Evolutionary conservation across 441 rosid species (phyloP), one percentile per base, ranked within the genome.

Genomic region (Pelargonium australe): DNA sequence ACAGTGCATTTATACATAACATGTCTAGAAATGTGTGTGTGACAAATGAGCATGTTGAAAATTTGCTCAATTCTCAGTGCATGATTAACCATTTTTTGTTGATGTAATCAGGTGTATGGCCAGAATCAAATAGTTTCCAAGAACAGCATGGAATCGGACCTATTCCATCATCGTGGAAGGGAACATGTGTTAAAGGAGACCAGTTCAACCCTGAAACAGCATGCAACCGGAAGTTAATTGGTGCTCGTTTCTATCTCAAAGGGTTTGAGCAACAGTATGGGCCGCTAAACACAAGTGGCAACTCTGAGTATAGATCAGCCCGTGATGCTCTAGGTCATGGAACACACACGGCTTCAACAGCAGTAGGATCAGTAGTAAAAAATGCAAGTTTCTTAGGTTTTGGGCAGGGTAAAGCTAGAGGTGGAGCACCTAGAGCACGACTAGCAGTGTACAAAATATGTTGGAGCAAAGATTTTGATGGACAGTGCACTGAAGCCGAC

Each of bases 351-450:
- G 86, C 85, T 65, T 82, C 88, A 12, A 85, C 79, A 8, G 84
- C 85, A 1, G 84, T 79, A 0, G 89, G 93, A 68, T 82, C 85
- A 57, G 43, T 79, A 0, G 84, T 76, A 0, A 68, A 12, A 55
- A 78, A 80, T 55, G 85, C 73, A 2, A 78, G 80, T 71, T 77
- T 80, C 72, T 62, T 75, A 0, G 83, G 81, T n/a, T 60, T 83
- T 0, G 91, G 78, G 0, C 9, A 16, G 58, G 94, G 94, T 2
- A 80, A 61, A 0, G 88, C 88, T 0, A 75, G 87, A 28, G 94
- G 94, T 5, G 94, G 94, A 28, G 89, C 91, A 9, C 87, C 88
- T 1, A 77, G 71, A 78, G 86, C 91, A 47, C 72, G 89, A 62
- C 69, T 88, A 1, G 89, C 91, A 0, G 87, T 88, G 68, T 86